Evolutionary conservation across 2,329 filamentous ascomycete species (phyloP).

Genomic region (Periconia digitata): DNA sequence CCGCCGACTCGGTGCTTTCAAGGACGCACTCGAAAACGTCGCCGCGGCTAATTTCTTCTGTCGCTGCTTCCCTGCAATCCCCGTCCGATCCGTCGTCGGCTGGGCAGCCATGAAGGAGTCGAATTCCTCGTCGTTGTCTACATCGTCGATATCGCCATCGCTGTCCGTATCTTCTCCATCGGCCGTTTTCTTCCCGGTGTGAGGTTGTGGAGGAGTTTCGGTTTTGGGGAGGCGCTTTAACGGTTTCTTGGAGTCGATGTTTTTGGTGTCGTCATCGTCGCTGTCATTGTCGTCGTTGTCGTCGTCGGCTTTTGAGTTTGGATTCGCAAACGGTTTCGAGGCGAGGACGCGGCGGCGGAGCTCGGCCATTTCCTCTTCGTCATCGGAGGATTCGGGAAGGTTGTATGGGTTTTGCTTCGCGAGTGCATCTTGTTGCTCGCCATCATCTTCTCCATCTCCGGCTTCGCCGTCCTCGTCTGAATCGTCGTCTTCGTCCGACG

Average conservation of each 20-base stretch:
- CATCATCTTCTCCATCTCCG: slow-evolving; percentile 47
- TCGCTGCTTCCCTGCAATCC: slow-evolving; percentile 65
- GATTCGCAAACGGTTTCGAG: slow-evolving; percentile 82
- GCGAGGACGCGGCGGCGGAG: slow-evolving; percentile 86
- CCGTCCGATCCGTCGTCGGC: slow-evolving; percentile 82
- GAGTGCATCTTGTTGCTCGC: slow-evolving; percentile 48
- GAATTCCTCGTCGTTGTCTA: slow-evolving; percentile 74
- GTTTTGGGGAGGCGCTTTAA: slow-evolving; percentile 53
- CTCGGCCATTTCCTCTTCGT: slow-evolving; percentile 91
- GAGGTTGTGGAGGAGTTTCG: neutral
- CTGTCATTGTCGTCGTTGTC: slow-evolving; percentile 17
- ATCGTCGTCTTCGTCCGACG: slow-evolving; percentile 54
- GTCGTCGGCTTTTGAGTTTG: slow-evolving; percentile 39
- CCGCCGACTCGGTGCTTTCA: slow-evolving; percentile 26
- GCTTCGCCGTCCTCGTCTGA: slow-evolving; percentile 36
- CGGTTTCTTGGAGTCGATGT: too few relatives aligned
- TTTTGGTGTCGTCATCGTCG: slow-evolving; percentile 56
- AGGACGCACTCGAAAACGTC: slow-evolving; percentile 35
- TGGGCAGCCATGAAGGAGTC: slow-evolving; percentile 92
- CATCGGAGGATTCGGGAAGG: slow-evolving; percentile 72
- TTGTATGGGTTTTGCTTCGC: slow-evolving; percentile 73
- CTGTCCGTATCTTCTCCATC: slow-evolving; percentile 63
- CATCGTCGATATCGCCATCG: slow-evolving; percentile 58
- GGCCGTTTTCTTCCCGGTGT: slow-evolving; percentile 45
- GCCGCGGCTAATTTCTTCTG: slow-evolving; percentile 44